Conservation (phyloP, 805 yeast genomes). For the Komagataella pastoris region DNA sequence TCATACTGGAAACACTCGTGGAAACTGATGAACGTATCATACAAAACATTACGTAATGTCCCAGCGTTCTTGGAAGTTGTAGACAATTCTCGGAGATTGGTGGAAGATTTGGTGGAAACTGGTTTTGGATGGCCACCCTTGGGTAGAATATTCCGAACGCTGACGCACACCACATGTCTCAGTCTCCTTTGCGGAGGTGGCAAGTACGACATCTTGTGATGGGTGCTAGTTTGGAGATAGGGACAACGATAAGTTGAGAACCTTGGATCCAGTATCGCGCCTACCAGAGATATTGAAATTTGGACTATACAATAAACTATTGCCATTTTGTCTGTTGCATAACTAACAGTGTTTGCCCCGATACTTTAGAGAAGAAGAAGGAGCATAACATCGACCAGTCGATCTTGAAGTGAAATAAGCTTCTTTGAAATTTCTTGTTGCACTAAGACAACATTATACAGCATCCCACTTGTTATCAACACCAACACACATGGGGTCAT, state of each 20-base stretch:
- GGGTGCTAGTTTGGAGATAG: background rate
- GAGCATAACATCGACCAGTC: background rate
- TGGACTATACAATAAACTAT: too few species aligned
- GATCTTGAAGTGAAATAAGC: background rate
- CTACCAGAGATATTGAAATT: background rate
- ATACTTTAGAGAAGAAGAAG: background rate
- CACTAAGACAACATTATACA: background rate
- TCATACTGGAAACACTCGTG: conserved; percentile 12
- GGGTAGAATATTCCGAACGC: background rate
- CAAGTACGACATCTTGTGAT: background rate
- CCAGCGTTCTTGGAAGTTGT: background rate
- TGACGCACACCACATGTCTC: background rate
- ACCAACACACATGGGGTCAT: conserved; percentile 17
- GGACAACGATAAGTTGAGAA: background rate
- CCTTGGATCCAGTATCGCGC: background rate
- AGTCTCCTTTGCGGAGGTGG: background rate
- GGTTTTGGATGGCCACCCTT: conserved; percentile 9
- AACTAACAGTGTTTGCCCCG: background rate
- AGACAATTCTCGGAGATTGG: conserved; percentile 11
- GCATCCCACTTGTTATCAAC: background rate
- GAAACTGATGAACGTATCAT: conserved; percentile 22
- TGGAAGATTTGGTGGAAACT: conserved; percentile 16
- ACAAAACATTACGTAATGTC: conserved; percentile 4
- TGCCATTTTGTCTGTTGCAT: background rate
- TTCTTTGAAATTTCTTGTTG: background rate